These are phyloP conservation scores for Lanmaoa pseudosensibilis DNA, from an alignment of 768 basidiomycete genomes.

Conservation along the genomic window DNA sequence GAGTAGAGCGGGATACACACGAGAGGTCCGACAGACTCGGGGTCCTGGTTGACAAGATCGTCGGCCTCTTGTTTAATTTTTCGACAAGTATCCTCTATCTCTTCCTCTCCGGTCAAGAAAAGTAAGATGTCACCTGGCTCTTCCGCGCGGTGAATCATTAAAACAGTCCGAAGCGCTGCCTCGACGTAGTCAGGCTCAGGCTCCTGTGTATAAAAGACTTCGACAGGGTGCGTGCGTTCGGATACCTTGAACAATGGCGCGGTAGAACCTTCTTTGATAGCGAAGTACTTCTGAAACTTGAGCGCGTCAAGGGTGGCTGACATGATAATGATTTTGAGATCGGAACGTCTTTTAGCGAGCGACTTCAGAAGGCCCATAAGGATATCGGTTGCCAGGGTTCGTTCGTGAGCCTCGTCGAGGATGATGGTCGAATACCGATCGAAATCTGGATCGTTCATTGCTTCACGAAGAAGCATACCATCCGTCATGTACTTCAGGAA, in stretches of 20 bases:
- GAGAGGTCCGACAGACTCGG: conserved; percentile 79
- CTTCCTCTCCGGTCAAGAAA: conserved; percentile 97
- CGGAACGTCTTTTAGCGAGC: conserved; percentile 74
- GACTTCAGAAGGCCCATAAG: conserved; percentile 95
- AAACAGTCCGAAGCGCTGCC: conserved; percentile 91
- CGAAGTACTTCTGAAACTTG: conserved; percentile 97
- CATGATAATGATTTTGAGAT: conserved; percentile 98
- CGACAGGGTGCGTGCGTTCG: conserved; percentile 92
- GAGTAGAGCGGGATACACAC: conserved; percentile 94
- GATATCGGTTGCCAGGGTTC: conserved; percentile 96
- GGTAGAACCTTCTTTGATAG: conserved; percentile 37
- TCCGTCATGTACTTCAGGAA: conserved; percentile 99
- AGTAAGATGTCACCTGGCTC: conserved; percentile 89
- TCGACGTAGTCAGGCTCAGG: conserved; percentile 96
- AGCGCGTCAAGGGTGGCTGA: conserved; percentile 94
- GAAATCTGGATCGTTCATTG: conserved; percentile 93
- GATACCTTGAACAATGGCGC: conserved; percentile 90
- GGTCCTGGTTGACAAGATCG: conserved; percentile 69
- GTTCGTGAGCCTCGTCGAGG: conserved; percentile 97
- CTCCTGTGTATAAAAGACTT: conserved; percentile 91
- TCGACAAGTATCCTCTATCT: conserved; percentile 94
- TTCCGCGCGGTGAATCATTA: conserved; percentile 97
- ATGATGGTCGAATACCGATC: conserved; percentile 95
- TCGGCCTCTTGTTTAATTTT: conserved; percentile 93
- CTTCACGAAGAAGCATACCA: conserved; percentile 97